Conservation (phyloP, 2,329 filamentous ascomycete genomes). For the Laburnicola sp. region DNA sequence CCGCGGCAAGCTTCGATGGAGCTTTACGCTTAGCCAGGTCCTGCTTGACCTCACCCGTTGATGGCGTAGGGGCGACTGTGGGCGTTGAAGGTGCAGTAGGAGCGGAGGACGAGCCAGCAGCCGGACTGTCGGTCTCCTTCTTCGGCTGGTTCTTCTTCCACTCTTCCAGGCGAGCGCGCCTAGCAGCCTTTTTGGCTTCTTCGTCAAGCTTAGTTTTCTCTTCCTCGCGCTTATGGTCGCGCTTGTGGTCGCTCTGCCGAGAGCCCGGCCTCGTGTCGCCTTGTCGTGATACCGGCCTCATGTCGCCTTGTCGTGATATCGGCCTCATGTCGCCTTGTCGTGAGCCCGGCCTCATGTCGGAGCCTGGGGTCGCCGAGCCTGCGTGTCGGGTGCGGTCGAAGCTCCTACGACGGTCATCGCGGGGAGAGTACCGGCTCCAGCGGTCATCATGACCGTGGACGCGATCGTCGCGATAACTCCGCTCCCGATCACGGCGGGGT, state of each 20-base stretch:
- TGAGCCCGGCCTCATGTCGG: slow-evolving; percentile 31
- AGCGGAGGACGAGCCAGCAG: slow-evolving; percentile 56
- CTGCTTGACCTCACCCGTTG: slow-evolving; percentile 37
- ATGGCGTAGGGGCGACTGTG: slow-evolving; percentile 37
- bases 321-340: slow-evolving; percentile 32
- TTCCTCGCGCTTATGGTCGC: slow-evolving; percentile 62
- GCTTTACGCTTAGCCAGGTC: slow-evolving; percentile 73
- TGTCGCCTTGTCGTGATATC: slow-evolving; percentile 33
- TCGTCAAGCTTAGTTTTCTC: slow-evolving; percentile 31
- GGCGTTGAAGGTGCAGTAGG: slow-evolving; percentile 69
- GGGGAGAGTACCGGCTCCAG: slow-evolving; percentile 65
- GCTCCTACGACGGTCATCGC: slow-evolving; percentile 71
- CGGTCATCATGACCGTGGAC: slow-evolving; percentile 57
- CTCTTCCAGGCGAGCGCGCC: slow-evolving; percentile 72
- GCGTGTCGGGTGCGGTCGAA: slow-evolving; percentile 69
- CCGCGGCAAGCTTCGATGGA: slow-evolving; percentile 82
- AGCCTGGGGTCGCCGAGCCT: slow-evolving; percentile 60
- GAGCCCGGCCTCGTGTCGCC: slow-evolving; percentile 25
- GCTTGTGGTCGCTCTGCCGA: slow-evolving; percentile 37
- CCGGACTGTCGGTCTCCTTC: slow-evolving; percentile 64
- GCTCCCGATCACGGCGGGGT: slow-evolving; percentile 50
- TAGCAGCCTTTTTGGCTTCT: slow-evolving; percentile 24
- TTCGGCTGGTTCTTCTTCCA: slow-evolving; percentile 78
- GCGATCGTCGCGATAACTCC: slow-evolving; percentile 54
- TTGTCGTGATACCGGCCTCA: too few relatives aligned